Evolutionary conservation across 1,139 yeast species (phyloP).

Genomic region (Candida sp.): DNA sequence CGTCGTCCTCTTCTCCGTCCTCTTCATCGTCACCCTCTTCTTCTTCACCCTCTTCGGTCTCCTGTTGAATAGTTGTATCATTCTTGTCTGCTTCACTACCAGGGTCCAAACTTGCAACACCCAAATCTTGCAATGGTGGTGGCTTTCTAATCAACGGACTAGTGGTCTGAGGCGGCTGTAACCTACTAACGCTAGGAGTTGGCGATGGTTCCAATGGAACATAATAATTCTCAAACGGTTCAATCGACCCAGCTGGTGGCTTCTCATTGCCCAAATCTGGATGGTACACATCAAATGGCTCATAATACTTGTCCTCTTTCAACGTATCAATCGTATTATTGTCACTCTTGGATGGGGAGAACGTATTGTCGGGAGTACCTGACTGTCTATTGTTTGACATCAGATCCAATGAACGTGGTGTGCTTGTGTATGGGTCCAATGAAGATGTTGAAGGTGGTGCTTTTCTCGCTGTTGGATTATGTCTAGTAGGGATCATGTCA

Average conservation of each 20-base stretch:
- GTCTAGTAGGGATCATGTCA: slow-evolving; percentile 8
- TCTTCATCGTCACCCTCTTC: slow-evolving; percentile 10
- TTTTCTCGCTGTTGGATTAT: slow-evolving; percentile 10
- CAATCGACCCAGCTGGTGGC: slow-evolving; percentile 14
- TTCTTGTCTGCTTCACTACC: neutral
- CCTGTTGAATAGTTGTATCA: neutral
- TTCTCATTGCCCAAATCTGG: slow-evolving; percentile 4
- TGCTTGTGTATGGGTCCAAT: neutral
- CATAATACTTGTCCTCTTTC: slow-evolving; percentile 8
- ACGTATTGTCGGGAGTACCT: slow-evolving; percentile 7
- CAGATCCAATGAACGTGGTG: slow-evolving; percentile 8
- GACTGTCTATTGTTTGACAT: neutral
- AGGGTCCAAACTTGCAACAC: neutral
- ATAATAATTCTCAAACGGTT: slow-evolving; percentile 34
- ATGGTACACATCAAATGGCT: slow-evolving; percentile 12
- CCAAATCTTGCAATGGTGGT: slow-evolving; percentile 1
- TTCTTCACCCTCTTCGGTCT: slow-evolving; percentile 11
- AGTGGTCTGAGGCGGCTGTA: neutral
- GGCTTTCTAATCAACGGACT: neutral
- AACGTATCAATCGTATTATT: slow-evolving; percentile 5
- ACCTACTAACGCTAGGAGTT: neutral
- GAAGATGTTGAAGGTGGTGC: slow-evolving; percentile 14
- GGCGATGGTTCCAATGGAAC: slow-evolving; percentile 13
- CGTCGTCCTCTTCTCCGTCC: slow-evolving; percentile 14
- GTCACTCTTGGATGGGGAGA: slow-evolving; percentile 8